A percentile compares a stretch with the other conserved stretches of the same genome.
Evolutionary conservation across 2,329 filamentous ascomycete genomes (phyloP).

Genomic region (Fusarium sp.): DNA sequence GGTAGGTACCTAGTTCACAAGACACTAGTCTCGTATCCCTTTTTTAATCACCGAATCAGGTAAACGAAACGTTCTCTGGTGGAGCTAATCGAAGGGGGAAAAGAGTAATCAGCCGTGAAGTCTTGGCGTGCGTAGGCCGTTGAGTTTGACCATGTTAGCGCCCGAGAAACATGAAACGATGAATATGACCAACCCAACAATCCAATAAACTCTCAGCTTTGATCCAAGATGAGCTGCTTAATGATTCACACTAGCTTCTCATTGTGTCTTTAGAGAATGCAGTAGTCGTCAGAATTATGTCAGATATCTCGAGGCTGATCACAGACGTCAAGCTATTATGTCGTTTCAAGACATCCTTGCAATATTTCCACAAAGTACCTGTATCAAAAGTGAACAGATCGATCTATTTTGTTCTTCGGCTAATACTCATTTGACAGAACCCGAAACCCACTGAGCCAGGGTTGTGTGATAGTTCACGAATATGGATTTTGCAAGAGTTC

Average conservation of each 20-base stretch:
- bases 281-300: neutral
- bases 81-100: slow-evolving; percentile 23
- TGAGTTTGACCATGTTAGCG: slow-evolving; percentile 45
- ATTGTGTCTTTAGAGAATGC: neutral
- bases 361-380: neutral
- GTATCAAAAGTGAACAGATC: neutral
- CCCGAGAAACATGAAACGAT: slow-evolving; percentile 49
- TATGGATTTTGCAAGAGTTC: neutral
- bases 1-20: neutral
- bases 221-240: neutral
- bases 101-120: slow-evolving; percentile 21
- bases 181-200: slow-evolving; percentile 6
- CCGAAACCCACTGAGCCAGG: neutral
- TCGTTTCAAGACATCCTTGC: neutral
- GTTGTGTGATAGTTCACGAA: neutral
- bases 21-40: slow-evolving; percentile 20
- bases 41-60: slow-evolving; percentile 6
- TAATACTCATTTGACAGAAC: neutral
- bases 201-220: slow-evolving; percentile 13
- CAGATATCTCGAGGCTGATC: neutral
- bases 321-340: neutral
- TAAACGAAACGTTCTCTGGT: slow-evolving; percentile 18
- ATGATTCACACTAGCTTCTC: neutral
- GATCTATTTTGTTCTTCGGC: neutral
- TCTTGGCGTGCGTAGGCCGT: slow-evolving; percentile 42